Base-by-base conservation (phyloP, 495 filamentous ascomycete genomes). In the Trypethelium eluteriae region DNA sequence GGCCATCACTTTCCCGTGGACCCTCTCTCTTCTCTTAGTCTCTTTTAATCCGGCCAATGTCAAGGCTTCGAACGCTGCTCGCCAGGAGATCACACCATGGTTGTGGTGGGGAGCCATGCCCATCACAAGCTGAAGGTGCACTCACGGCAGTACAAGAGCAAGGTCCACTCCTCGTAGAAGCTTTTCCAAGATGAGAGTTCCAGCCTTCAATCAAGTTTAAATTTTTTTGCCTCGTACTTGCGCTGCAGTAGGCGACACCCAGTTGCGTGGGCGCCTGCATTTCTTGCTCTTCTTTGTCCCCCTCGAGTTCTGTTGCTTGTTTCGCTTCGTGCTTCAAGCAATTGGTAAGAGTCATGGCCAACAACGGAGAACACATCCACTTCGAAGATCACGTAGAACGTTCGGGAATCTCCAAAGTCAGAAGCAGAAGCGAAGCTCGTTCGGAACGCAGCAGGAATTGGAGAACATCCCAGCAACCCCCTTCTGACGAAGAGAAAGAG, bases 401-500 rank as follows among this genome's bases (percentile, higher is more conserved):
- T 36, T 35, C 32, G 34, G 35, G 32, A 12, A 12, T 36, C 44
- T 46, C 16, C 25, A 50, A 46, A 34, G 62, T 34, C 12, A 66
- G 56, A 32, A 47, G 64, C 18, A 38, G 64, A 35, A 66, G 49
- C 47, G 10, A 53, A 53, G 49, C 12, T 53, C 49, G 41, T 9
- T 25, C 25, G 25, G 25, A 25, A 25, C 25, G 25, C 25, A 53
- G 49, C 49, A 53, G n/a, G 49, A 18, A 2, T 18, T 46, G 41
- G 41, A 16, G 41, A 16, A 7, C 7, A 9, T 46, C 49, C 49
- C 14, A 53, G 16, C 25, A 25, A 25, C 25, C 25, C 25, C 25
- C 25, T 25, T 66, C 64, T 32, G 34, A 63, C 4, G 44, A 66
- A 9, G 64, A 66, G 32, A 57, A 36, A 38, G 50, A 66, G 14